phyloP scores from a whole-genome alignment of 768 basidiomycete species.

The Auriscalpium orientale region DNA sequence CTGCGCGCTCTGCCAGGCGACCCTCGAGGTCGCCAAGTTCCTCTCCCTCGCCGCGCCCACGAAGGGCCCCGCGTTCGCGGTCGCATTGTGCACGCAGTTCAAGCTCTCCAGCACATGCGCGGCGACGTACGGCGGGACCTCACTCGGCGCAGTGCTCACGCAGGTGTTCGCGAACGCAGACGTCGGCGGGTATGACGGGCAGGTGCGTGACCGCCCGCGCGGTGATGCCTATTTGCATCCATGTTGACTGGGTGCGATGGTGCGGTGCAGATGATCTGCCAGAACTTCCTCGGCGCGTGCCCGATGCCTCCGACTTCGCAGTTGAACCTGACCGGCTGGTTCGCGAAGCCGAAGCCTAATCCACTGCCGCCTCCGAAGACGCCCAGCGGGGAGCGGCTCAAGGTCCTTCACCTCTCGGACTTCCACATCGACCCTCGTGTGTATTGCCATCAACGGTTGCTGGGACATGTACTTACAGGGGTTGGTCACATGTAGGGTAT shows the following conservation, averaged over 20 bases:
- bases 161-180: slow-evolving; percentile 69
- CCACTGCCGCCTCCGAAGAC: slow-evolving; percentile 51
- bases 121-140: slow-evolving; percentile 36
- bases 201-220: slow-evolving; percentile 33
- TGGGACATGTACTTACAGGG: neutral
- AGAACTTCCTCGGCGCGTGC: slow-evolving; percentile 51
- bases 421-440: slow-evolving; percentile 68
- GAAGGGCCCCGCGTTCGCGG: slow-evolving; percentile 47
- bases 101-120: slow-evolving; percentile 41
- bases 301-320: slow-evolving; percentile 49
- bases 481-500: slow-evolving; percentile 38
- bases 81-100: slow-evolving; percentile 55
- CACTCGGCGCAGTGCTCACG: slow-evolving; percentile 53
- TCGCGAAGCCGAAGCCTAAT: slow-evolving; percentile 68
- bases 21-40: slow-evolving; percentile 58
- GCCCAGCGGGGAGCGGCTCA: slow-evolving; percentile 57
- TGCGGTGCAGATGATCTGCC: slow-evolving; percentile 41
- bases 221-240: neutral
- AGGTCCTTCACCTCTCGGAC: slow-evolving; percentile 72
- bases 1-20: slow-evolving; percentile 55
- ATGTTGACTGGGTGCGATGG: neutral
- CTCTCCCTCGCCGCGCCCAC: slow-evolving; percentile 56
- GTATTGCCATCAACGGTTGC: slow-evolving; percentile 11
- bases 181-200: slow-evolving; percentile 66
- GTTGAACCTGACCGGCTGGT: slow-evolving; percentile 62